phyloP scores from a whole-genome alignment of 169 alveolate genomes.

The Neospora caninum region DNA sequence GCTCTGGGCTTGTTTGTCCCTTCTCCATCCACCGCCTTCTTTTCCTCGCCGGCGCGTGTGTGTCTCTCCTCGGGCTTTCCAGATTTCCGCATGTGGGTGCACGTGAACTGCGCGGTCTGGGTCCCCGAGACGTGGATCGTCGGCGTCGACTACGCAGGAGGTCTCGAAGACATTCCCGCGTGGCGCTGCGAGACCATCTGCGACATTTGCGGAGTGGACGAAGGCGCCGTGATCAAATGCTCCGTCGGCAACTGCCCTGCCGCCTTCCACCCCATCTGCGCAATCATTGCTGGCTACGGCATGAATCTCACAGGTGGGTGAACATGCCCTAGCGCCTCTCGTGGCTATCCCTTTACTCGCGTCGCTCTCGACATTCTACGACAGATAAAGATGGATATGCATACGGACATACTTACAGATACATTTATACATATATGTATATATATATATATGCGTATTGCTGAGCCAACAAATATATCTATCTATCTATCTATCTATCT shows the following conservation, averaged over 20 bases:
- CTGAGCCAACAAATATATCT: too few relatives aligned
- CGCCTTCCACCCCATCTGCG: conserved; percentile 41
- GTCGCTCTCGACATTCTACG: too few relatives aligned
- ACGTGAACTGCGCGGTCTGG: conserved; percentile 39
- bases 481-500: not conserved
- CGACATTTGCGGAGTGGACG: not conserved
- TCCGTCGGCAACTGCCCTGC: not conserved
- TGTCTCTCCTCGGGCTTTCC: not conserved
- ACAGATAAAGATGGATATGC: too few relatives aligned
- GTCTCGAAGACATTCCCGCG: not conserved
- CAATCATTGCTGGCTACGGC: conserved; percentile 39
- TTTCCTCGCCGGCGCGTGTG: too few relatives aligned
- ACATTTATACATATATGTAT: not conserved
- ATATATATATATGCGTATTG: not conserved
- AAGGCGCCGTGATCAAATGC: not conserved
- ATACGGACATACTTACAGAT: not conserved
- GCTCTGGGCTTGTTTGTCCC: too few relatives aligned
- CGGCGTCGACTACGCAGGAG: not conserved
- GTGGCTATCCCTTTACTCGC: not conserved
- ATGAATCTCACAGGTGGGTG: conserved; percentile 47
- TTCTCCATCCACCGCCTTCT: too few relatives aligned
- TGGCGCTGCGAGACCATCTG: not conserved
- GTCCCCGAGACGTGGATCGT: conserved; percentile 42
- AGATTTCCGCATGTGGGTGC: conserved; percentile 10
- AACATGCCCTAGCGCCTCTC: not conserved